phyloP scores from a whole-genome alignment of 2,329 filamentous ascomycete species.

The Penicillium decumbens region DNA sequence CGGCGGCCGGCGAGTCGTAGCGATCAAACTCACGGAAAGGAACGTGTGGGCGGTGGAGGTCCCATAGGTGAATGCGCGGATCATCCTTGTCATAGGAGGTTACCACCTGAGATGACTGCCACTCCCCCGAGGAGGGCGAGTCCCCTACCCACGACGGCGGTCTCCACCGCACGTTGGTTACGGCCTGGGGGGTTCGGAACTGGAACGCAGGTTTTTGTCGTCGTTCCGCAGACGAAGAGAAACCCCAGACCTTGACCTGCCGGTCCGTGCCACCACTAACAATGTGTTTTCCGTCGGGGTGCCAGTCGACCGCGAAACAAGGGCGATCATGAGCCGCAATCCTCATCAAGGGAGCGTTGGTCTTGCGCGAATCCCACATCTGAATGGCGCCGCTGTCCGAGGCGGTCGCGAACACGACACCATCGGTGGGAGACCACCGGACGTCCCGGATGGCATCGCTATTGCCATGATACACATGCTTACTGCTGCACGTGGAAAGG shows the following conservation, averaged over 20 bases:
- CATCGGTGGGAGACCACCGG: constrained; percentile 61
- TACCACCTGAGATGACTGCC: constrained; percentile 59
- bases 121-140: constrained; percentile 48
- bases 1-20: constrained; percentile 53
- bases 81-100: constrained; percentile 60
- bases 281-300: constrained; percentile 62
- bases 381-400: constrained; percentile 62
- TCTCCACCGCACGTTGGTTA: constrained; percentile 59
- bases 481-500: constrained; percentile 52
- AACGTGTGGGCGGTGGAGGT: constrained; percentile 58
- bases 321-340: constrained; percentile 58
- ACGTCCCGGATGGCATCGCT: constrained; percentile 60
- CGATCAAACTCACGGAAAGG: constrained; percentile 59
- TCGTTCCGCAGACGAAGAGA: constrained; percentile 52
- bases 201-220: constrained; percentile 57
- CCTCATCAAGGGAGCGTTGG: constrained; percentile 54
- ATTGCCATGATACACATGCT: constrained; percentile 52
- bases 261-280: constrained; percentile 60
- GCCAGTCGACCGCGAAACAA: constrained; percentile 63
- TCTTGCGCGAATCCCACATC: constrained; percentile 59
- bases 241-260: constrained; percentile 61
- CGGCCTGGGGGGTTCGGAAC: constrained; percentile 58
- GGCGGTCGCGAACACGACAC: constrained; percentile 59
- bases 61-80: constrained; percentile 60
- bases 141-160: constrained; percentile 55